Evolutionary conservation across 2,329 filamentous ascomycete genomes (phyloP).

Genomic region (Curvularia sp.): DNA sequence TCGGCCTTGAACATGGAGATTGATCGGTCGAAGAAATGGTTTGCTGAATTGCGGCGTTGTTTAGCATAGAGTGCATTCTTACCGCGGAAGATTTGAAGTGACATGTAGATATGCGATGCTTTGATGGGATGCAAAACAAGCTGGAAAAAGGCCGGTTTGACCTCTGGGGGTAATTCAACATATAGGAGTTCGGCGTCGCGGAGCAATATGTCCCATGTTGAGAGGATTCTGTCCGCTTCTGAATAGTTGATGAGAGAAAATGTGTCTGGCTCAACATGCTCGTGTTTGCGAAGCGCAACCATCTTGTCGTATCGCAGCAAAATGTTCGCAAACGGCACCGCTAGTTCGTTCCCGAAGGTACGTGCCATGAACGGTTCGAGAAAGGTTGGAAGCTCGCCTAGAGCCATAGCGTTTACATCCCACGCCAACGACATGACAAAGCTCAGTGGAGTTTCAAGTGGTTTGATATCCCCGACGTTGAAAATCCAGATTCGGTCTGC

Average conservation of each 20-base stretch:
- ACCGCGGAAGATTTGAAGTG: constrained; percentile 32
- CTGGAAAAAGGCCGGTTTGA: constrained; percentile 66
- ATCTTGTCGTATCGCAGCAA: constrained; percentile 46
- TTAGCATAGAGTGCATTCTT: constrained; percentile 32
- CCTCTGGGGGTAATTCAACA: constrained; percentile 55
- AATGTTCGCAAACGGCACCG: constrained; percentile 9
- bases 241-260: constrained; percentile 61
- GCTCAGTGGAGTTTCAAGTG: constrained; percentile 50
- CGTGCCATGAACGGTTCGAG: constrained; percentile 52
- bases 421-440: constrained; percentile 6
- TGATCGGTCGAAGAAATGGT: constrained; percentile 33
- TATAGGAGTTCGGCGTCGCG: constrained; percentile 62
- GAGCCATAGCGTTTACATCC: constrained; percentile 18
- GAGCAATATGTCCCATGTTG: constrained; percentile 60
- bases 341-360: constrained; percentile 19
- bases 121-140: constrained; percentile 64
- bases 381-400: constrained; percentile 54
- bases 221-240: constrained; percentile 64
- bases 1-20: constrained; percentile 31
- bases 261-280: constrained; percentile 53
- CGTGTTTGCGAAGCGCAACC: constrained; percentile 60
- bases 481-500: constrained; percentile 68
- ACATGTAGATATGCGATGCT: constrained; percentile 62
- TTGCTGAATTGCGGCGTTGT: constrained; percentile 37
- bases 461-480: constrained; percentile 70